phyloP scores from a whole-genome alignment of 768 basidiomycete genomes.

The Pisolithus tinctorius region DNA sequence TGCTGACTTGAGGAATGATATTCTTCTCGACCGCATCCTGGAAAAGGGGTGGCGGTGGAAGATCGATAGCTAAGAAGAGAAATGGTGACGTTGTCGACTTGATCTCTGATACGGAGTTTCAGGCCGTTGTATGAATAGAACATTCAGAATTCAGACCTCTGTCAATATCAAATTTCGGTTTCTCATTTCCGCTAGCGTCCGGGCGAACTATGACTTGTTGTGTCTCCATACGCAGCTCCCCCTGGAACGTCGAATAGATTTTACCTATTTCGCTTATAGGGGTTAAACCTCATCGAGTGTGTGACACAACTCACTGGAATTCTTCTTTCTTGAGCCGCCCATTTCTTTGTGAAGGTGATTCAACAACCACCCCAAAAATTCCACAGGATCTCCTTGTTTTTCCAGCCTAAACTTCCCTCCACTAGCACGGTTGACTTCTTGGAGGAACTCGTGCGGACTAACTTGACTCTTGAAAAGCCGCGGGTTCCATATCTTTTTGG shows the following conservation, averaged over 20 bases:
- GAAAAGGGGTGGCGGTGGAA: constrained; percentile 96
- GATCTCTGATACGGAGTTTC: constrained; percentile 53
- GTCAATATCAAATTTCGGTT: constrained; percentile 90
- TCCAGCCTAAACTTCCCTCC: constrained; percentile 89
- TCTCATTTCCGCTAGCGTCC: constrained; percentile 66
- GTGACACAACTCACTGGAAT: constrained; percentile 63
- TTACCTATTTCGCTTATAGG: constrained; percentile 48
- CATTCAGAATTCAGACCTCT: constrained; percentile 53
- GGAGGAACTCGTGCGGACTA: constrained; percentile 96
- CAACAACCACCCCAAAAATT: constrained; percentile 92
- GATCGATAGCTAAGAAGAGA: constrained; percentile 91
- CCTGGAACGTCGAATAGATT: constrained; percentile 91
- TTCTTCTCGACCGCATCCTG: constrained; percentile 96
- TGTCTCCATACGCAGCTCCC: constrained; percentile 85
- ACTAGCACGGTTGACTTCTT: constrained; percentile 90
- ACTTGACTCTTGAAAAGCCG: constrained; percentile 96
- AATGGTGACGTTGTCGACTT: constrained; percentile 84
- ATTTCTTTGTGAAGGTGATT: constrained; percentile 90
- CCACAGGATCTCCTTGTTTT: constrained; percentile 92
- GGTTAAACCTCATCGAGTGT: constrained; percentile 11
- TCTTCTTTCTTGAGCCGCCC: constrained; percentile 88
- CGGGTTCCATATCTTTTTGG: constrained; percentile 96
- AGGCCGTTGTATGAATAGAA: constrained; percentile 9
- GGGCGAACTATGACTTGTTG: constrained; percentile 88
- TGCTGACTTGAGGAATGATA: constrained; percentile 95